These are phyloP conservation scores for Pseudozyma tsukubaensis DNA, from an alignment of 1,284 basidiomycete genomes.

Conservation along the genomic window DNA sequence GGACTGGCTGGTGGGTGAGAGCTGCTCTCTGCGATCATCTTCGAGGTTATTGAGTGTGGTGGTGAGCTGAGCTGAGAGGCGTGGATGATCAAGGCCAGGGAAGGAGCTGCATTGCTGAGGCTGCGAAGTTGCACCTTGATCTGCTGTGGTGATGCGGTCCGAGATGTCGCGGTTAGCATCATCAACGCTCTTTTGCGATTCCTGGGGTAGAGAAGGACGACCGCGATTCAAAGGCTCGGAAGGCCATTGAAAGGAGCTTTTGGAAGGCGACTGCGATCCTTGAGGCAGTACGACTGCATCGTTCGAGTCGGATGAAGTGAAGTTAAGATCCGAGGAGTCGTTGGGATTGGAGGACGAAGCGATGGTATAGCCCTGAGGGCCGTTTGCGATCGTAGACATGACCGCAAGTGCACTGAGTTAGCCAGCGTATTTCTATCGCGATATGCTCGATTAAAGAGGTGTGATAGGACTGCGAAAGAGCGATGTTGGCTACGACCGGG, in stretches of 20 bases:
- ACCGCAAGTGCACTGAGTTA: neutral
- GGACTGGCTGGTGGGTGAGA: conserved; percentile 26
- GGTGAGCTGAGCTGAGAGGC: conserved; percentile 24
- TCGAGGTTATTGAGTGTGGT: conserved; percentile 27
- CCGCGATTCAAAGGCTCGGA: conserved; percentile 36
- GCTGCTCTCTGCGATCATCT: conserved; percentile 23
- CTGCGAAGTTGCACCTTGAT: conserved; percentile 21
- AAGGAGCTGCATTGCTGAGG: neutral
- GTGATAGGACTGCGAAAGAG: neutral
- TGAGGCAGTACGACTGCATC: conserved; percentile 1
- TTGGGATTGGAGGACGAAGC: conserved; percentile 23
- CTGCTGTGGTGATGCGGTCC: conserved; percentile 34
- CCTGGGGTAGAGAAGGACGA: conserved; percentile 29
- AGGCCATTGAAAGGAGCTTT: conserved; percentile 33
- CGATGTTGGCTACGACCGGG: neutral
- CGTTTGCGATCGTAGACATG: neutral
- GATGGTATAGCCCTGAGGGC: conserved; percentile 4
- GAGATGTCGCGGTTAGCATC: conserved; percentile 37
- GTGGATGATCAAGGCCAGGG: conserved; percentile 19
- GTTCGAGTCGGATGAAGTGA: conserved; percentile 38
- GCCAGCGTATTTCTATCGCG: too few species aligned
- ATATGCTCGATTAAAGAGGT: too few species aligned
- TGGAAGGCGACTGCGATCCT: conserved; percentile 9
- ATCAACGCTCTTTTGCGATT: conserved; percentile 38
- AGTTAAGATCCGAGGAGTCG: conserved; percentile 33